phyloP scores from a whole-genome alignment of 805 yeast species.

The Candida hispaniensis region DNA sequence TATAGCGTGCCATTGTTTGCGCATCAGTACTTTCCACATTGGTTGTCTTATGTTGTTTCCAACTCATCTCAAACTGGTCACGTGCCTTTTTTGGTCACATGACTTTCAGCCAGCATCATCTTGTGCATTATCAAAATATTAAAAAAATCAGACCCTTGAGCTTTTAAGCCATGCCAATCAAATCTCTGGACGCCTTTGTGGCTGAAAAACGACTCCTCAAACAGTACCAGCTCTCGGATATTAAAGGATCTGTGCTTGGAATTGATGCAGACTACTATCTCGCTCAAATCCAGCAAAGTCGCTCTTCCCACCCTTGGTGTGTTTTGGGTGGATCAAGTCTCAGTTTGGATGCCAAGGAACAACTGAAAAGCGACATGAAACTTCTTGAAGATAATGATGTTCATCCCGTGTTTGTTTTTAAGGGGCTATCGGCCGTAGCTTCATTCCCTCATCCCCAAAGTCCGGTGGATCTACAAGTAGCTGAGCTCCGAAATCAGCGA shows the following conservation, averaged over 20 bases:
- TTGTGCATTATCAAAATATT: no score
- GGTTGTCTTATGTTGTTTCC: no score
- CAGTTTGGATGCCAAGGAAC: constrained; percentile 49
- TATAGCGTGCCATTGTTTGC: no score
- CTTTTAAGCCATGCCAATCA: constrained; percentile 31
- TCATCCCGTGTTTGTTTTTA: constrained; percentile 70
- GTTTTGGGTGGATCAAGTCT: constrained; percentile 24
- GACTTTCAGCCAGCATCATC: no score
- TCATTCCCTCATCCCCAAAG: constrained; percentile 24
- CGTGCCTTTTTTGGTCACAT: no score
- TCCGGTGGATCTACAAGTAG: constrained; percentile 16
- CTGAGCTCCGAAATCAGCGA: constrained; percentile 19
- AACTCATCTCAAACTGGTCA: no score
- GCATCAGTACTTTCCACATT: no score
- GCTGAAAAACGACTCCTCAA: constrained; percentile 57
- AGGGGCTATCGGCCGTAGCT: constrained; percentile 45
- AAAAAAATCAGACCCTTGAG: no score
- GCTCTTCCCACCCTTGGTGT: constrained; percentile 8
- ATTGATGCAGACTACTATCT: constrained; percentile 77
- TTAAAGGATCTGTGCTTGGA: constrained; percentile 62
- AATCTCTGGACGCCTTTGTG: constrained; percentile 54
- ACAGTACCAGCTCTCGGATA: constrained; percentile 50
- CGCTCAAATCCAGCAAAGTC: constrained; percentile 35
- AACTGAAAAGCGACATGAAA: constrained; percentile 50
- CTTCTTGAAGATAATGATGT: constrained; percentile 50